Conservation (phyloP, 1,139 yeast species). For the Spencermartinsiella ligniputridi region DNA sequence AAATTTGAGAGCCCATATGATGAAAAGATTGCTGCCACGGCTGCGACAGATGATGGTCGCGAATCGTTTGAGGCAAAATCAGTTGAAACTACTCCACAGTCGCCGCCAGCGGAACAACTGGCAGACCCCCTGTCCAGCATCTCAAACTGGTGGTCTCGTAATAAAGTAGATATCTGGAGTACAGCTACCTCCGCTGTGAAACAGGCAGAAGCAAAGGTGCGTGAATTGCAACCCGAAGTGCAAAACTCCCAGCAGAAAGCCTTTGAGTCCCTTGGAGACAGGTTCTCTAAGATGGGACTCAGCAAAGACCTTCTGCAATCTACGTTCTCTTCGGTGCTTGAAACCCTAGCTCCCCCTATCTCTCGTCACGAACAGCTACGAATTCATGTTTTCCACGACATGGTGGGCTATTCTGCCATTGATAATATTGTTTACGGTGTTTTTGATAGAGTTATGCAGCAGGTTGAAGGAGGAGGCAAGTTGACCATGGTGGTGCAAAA, state of each 20-base stretch:
- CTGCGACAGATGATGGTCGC: conserved; percentile 1
- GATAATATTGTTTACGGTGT: conserved; percentile 61
- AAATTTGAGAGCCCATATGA: conserved; percentile 1
- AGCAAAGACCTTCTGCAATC: conserved; percentile 30
- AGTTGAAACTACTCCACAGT: background rate
- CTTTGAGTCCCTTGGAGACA: conserved; percentile 24
- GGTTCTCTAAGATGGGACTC: conserved; percentile 21
- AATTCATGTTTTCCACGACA: conserved; percentile 79
- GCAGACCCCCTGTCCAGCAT: conserved; percentile 18
- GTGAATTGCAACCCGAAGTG: conserved; percentile 34
- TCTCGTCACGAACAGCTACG: conserved; percentile 66
- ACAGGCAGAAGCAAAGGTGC: conserved; percentile 39
- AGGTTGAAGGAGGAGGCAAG: conserved; percentile 82
- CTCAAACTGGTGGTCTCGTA: conserved; percentile 52
- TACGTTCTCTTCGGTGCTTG: conserved; percentile 44
- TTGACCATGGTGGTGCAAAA: conserved; percentile 47
- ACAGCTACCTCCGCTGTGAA: conserved; percentile 75
- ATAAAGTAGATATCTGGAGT: conserved; percentile 39
- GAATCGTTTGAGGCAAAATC: background rate
- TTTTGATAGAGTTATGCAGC: conserved; percentile 80
- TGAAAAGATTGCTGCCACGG: background rate
- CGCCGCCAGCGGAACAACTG: background rate
- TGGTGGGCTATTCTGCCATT: conserved; percentile 65
- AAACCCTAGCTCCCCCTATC: conserved; percentile 53
- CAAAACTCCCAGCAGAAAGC: conserved; percentile 24